A percentile compares a stretch with the other conserved stretches of the same genome.
Evolutionary conservation across 805 yeast species (phyloP).

Genomic region (Saitoella complicata): DNA sequence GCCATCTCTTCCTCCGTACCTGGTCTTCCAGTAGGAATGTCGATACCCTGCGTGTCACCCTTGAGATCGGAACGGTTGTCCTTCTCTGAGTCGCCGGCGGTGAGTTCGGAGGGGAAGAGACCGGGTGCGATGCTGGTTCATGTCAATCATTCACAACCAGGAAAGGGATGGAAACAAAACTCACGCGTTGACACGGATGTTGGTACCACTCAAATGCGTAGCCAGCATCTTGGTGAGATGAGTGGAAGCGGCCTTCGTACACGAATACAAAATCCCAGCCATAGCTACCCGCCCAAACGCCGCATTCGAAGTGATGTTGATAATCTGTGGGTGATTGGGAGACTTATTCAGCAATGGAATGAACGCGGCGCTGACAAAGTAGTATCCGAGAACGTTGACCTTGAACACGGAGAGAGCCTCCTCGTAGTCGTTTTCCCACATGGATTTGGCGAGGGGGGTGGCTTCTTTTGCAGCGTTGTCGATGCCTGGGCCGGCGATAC

Average conservation of each 20-base stretch:
- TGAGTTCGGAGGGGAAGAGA: slow-evolving; percentile 37
- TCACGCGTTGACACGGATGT: slow-evolving; percentile 36
- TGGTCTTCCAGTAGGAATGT: slow-evolving; percentile 45
- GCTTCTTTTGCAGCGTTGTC: neutral
- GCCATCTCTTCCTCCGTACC: slow-evolving; percentile 50
- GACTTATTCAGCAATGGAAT: slow-evolving; percentile 10
- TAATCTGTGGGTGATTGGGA: slow-evolving; percentile 7
- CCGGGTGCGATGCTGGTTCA: slow-evolving; percentile 35
- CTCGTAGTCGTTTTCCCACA: slow-evolving; percentile 8
- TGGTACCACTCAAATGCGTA: slow-evolving; percentile 14
- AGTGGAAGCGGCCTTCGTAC: slow-evolving; percentile 12
- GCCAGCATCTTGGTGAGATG: slow-evolving; percentile 13
- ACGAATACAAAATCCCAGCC: slow-evolving; percentile 9
- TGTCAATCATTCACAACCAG: too few species aligned
- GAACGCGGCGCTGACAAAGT: slow-evolving; percentile 13
- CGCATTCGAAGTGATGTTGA: slow-evolving; percentile 11
- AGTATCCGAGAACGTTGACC: slow-evolving; percentile 12
- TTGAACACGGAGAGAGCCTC: slow-evolving; percentile 9
- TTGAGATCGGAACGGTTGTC: slow-evolving; percentile 28
- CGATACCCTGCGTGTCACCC: slow-evolving; percentile 19
- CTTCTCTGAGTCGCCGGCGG: slow-evolving; percentile 29
- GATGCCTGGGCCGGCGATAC: slow-evolving; percentile 6
- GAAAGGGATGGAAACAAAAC: too few species aligned
- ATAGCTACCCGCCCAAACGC: slow-evolving; percentile 11
- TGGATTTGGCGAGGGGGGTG: slow-evolving; percentile 5